These are phyloP conservation scores for Pulveroboletus frians DNA, from an alignment of 768 basidiomycete genomes.

Conservation along the genomic window DNA sequence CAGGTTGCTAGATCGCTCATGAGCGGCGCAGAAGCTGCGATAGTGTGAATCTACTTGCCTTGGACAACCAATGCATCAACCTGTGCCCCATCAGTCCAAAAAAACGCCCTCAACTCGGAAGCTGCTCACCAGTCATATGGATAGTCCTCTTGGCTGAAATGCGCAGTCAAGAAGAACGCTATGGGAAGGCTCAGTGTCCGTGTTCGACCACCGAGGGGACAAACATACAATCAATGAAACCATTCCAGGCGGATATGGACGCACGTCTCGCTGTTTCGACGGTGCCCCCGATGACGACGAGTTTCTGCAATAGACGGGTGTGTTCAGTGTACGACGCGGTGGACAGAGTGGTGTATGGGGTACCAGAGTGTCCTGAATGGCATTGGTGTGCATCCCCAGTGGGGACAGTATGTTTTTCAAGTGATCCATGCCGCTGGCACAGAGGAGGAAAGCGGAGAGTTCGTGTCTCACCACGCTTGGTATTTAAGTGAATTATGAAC, in stretches of 20 bases:
- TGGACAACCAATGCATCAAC: conserved; percentile 87
- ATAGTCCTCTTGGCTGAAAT: conserved; percentile 84
- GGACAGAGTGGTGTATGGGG: conserved; percentile 14
- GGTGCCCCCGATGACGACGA: conserved; percentile 85
- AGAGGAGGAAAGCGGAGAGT: conserved; percentile 32
- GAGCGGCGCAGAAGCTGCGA: conserved; percentile 10
- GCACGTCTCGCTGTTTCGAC: conserved; percentile 80
- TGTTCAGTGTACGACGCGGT: background rate
- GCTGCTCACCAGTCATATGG: conserved; percentile 71
- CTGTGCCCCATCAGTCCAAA: conserved; percentile 32
- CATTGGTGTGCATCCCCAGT: conserved; percentile 57
- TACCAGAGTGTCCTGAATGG: conserved; percentile 78
- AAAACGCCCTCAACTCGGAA: background rate
- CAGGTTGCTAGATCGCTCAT: conserved; percentile 62
- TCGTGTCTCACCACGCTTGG: conserved; percentile 30
- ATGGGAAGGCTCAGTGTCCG: conserved; percentile 22
- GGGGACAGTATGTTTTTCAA: conserved; percentile 71
- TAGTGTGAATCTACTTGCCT: conserved; percentile 39
- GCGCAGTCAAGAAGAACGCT: conserved; percentile 86
- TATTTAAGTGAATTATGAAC: conserved; percentile 32
- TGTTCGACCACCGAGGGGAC: background rate
- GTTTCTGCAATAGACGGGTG: conserved; percentile 49
- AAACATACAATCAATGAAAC: conserved; percentile 73
- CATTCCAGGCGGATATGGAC: conserved; percentile 83
- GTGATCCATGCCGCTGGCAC: conserved; percentile 53